These are phyloP conservation scores for Grigorovia yakushimaensis DNA, from an alignment of 805 yeast species.

Conservation along the genomic window DNA sequence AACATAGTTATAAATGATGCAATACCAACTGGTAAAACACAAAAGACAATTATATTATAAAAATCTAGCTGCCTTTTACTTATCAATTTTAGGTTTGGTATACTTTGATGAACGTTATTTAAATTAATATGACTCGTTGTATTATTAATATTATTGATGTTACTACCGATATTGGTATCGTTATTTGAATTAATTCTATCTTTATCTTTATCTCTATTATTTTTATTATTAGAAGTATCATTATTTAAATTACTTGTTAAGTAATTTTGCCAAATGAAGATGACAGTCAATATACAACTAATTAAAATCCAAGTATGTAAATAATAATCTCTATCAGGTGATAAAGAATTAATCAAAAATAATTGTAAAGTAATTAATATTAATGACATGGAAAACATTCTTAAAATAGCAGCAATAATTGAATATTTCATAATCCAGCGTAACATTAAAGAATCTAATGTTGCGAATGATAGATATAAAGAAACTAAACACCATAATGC, in stretches of 20 bases:
- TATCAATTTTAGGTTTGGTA: not conserved
- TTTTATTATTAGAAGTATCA: not conserved
- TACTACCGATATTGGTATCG: not conserved
- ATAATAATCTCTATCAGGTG: conserved; percentile 62
- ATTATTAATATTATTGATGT: not conserved
- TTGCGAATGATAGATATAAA: conserved; percentile 72
- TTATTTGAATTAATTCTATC: not conserved
- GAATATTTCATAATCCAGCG: conserved; percentile 91
- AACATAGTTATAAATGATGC: conserved; percentile 92
- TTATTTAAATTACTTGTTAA: conserved; percentile 65
- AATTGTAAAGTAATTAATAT: conserved; percentile 63
- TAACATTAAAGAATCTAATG: conserved; percentile 80
- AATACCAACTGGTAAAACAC: conserved; percentile 95
- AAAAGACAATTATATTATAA: conserved; percentile 84
- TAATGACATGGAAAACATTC: conserved; percentile 77
- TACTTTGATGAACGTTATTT: not conserved
- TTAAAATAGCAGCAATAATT: conserved; percentile 75
- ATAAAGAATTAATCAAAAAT: conserved; percentile 54
- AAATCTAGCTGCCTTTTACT: conserved; percentile 63
- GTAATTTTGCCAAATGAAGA: conserved; percentile 79
- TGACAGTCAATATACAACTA: conserved; percentile 72
- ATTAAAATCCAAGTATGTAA: conserved; percentile 87
- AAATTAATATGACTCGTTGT: not conserved
- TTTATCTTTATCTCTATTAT: not conserved
- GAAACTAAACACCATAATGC: conserved; percentile 92